Evolutionary conservation across 495 filamentous ascomycete genomes (phyloP).

Genomic region (Hypoxylon cercidicola): DNA sequence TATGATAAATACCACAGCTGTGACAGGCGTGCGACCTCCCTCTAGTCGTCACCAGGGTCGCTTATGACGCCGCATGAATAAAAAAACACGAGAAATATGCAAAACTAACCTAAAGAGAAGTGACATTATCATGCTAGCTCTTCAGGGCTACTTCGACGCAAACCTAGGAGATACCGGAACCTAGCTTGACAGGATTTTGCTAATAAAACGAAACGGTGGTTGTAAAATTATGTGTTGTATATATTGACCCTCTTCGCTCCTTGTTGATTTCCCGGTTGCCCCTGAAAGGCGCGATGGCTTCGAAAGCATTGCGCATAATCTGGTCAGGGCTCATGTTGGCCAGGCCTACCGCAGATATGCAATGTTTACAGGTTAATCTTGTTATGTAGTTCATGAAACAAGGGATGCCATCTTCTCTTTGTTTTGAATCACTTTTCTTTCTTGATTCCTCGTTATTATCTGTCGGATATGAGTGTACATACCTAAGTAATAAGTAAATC

Average conservation of each 20-base stretch:
- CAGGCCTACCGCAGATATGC: constrained; percentile 12
- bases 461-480: neutral
- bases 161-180: neutral
- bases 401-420: constrained; percentile 5
- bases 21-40: constrained; percentile 5
- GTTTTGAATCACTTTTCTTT: neutral
- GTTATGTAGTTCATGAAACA: constrained; percentile 16
- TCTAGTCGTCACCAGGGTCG: constrained; percentile 24
- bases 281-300: neutral
- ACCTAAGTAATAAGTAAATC: neutral
- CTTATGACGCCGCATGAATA: constrained; percentile 36
- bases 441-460: neutral
- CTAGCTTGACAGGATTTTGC: constrained; percentile 17
- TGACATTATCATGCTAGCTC: constrained; percentile 25
- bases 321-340: constrained; percentile 28
- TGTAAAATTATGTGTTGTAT: constrained; percentile 18
- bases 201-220: constrained; percentile 17
- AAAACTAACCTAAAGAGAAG: constrained; percentile 32
- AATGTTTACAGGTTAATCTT: constrained; percentile 11
- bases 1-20: constrained; percentile 8
- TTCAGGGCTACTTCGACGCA: constrained; percentile 7
- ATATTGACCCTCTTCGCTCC: constrained; percentile 32
- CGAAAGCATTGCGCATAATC: constrained; percentile 34
- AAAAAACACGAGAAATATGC: constrained; percentile 12
- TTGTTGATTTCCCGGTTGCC: constrained; percentile 38